A percentile compares a stretch with the other conserved stretches of the same genome.
These are phyloP conservation scores for Suaeda aralocaspica DNA, from an alignment of 148 eudicot species.

Conservation along the genomic window DNA sequence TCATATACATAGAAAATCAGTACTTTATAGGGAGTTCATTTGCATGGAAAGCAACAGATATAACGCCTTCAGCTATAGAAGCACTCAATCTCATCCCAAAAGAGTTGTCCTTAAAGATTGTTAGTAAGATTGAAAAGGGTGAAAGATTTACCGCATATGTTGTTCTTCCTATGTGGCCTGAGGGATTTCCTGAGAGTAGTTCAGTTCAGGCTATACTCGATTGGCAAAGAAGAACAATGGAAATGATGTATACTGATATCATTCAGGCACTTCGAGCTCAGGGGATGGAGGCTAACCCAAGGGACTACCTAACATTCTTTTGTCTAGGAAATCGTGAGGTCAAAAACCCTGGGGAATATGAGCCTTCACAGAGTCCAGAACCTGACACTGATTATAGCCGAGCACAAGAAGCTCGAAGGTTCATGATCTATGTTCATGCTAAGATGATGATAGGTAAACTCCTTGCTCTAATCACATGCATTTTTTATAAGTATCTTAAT, in stretches of 20 bases:
- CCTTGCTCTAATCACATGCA: too few species aligned
- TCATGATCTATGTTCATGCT: slow-evolving; percentile 57
- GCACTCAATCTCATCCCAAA: slow-evolving; percentile 44
- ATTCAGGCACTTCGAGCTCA: slow-evolving; percentile 39
- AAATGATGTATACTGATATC: slow-evolving; percentile 53
- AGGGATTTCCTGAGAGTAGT: slow-evolving; percentile 40
- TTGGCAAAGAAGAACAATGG: slow-evolving; percentile 58
- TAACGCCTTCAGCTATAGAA: slow-evolving; percentile 33
- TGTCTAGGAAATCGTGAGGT: slow-evolving; percentile 49
- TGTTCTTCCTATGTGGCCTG: slow-evolving; percentile 63
- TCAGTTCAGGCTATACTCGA: slow-evolving; percentile 49
- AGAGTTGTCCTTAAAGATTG: slow-evolving; percentile 39
- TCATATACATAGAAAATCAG: slow-evolving; percentile 47
- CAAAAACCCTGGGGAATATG: slow-evolving; percentile 35
- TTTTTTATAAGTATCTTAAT: too few species aligned
- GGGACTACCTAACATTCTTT: slow-evolving; percentile 46
- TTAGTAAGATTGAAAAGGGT: slow-evolving; percentile 50
- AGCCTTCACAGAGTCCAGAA: slow-evolving; percentile 37
- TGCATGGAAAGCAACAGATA: slow-evolving; percentile 32
- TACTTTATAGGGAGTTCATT: slow-evolving; percentile 53
- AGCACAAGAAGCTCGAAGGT: slow-evolving; percentile 40
- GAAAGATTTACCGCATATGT: slow-evolving; percentile 42
- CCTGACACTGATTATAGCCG: slow-evolving; percentile 31
- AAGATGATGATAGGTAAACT: slow-evolving; percentile 65
- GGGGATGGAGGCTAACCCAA: slow-evolving; percentile 36